Conservation (phyloP, 768 basidiomycete genomes). For the Podaxis sp. region DNA sequence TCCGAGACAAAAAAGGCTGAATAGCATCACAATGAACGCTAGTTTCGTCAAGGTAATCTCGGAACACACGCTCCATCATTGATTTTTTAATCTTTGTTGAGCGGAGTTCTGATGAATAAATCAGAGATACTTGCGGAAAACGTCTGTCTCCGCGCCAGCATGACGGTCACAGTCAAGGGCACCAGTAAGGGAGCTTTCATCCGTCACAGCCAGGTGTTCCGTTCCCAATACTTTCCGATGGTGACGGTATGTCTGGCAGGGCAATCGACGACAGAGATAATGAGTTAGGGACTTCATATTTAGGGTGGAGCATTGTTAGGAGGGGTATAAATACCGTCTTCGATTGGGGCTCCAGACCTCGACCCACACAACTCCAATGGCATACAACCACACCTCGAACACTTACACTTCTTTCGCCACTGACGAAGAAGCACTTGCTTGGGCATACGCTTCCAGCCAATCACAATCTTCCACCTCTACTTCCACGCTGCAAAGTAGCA, state of each 20-base stretch:
- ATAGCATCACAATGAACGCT: not conserved
- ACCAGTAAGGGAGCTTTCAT: not conserved
- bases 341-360: not conserved
- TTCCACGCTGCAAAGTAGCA: not conserved
- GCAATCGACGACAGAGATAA: not conserved
- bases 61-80: not conserved
- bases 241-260: slow-evolving; percentile 4
- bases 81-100: not conserved
- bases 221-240: not conserved
- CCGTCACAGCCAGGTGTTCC: not conserved
- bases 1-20: not conserved
- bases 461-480: not conserved
- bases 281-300: not conserved
- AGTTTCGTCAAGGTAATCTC: not conserved
- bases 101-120: not conserved
- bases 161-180: slow-evolving; percentile 7
- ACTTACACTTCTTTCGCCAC: not conserved
- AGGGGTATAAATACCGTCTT: slow-evolving; percentile 7
- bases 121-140: not conserved
- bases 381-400: not conserved
- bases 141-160: not conserved
- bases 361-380: slow-evolving; percentile 6
- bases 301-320: not conserved
- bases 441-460: slow-evolving; percentile 8
- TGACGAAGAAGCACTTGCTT: slow-evolving; percentile 12